A percentile compares a stretch with the other conserved stretches of the same genome.
Conservation (phyloP, 2,329 filamentous ascomycete genomes). For the Fusarium austroafricanum region DNA sequence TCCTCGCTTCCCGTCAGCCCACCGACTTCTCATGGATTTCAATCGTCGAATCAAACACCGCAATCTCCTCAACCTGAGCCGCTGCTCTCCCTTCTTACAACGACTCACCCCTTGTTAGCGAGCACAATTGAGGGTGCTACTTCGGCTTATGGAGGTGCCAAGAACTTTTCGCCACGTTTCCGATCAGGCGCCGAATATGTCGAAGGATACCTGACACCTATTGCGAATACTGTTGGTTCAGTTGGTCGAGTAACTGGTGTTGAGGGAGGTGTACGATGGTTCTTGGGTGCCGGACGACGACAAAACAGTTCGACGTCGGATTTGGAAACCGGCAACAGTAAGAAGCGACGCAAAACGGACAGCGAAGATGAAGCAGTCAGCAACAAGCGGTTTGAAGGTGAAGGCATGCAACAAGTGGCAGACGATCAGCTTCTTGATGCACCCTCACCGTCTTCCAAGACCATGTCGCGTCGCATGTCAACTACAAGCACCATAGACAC, state of each 20-base stretch:
- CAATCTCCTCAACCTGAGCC: constrained; percentile 75
- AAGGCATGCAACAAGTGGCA: constrained; percentile 46
- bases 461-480: constrained; percentile 66
- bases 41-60: constrained; percentile 43
- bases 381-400: constrained; percentile 47
- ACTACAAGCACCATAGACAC: constrained; percentile 77
- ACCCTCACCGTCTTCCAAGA: constrained; percentile 45
- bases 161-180: constrained; percentile 90
- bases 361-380: constrained; percentile 51
- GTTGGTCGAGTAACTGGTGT: constrained; percentile 89
- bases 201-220: constrained; percentile 86
- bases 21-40: constrained; percentile 50
- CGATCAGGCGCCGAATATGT: constrained; percentile 92
- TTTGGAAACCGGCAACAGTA: constrained; percentile 58
- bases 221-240: constrained; percentile 86
- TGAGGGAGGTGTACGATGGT: constrained; percentile 87
- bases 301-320: constrained; percentile 61
- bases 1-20: constrained; percentile 56
- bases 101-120: constrained; percentile 86
- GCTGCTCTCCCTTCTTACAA: constrained; percentile 85
- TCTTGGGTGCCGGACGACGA: constrained; percentile 72
- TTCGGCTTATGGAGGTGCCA: constrained; percentile 86
- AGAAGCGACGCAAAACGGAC: constrained; percentile 70
- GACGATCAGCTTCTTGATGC: constrained; percentile 35
- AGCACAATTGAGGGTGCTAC: constrained; percentile 87